These are phyloP conservation scores for Pouteria glomerata DNA, from an alignment of 148 eudicot species.

Conservation along the genomic window DNA sequence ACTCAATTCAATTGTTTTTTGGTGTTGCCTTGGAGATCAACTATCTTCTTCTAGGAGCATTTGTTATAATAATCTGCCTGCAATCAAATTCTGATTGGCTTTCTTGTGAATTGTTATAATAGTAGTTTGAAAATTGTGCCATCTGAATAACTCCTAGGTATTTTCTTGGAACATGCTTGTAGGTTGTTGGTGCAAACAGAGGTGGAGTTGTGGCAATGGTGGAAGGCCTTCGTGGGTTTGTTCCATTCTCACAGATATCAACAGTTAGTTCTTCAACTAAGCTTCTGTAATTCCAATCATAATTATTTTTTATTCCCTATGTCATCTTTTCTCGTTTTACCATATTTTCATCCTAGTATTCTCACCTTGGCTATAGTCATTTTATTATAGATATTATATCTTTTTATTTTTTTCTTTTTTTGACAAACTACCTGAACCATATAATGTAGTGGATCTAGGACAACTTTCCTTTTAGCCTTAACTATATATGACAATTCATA, in stretches of 20 bases:
- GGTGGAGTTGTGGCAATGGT: slow-evolving; percentile 89
- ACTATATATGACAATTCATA: too few relatives aligned
- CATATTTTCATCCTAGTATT: too few relatives aligned
- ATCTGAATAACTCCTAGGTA: not conserved
- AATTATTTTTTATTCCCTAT: not conserved
- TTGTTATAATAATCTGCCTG: not conserved
- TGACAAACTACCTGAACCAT: too few relatives aligned
- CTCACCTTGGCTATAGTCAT: too few relatives aligned
- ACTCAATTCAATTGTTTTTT: not conserved
- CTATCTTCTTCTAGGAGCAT: not conserved
- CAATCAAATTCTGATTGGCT: not conserved
- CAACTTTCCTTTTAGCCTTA: too few relatives aligned
- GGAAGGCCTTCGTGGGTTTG: slow-evolving; percentile 94
- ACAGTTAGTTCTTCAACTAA: slow-evolving; percentile 41
- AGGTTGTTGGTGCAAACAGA: slow-evolving; percentile 90
- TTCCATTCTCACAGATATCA: slow-evolving; percentile 97
- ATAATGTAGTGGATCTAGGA: too few relatives aligned
- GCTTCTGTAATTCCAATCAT: not conserved
- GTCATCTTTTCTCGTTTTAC: too few relatives aligned
- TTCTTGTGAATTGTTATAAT: not conserved
- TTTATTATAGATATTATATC: too few relatives aligned
- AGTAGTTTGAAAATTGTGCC: not conserved
- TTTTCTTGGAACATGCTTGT: slow-evolving; percentile 17
- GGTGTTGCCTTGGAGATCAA: not conserved
- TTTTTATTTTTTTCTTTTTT: too few relatives aligned